Conservation (phyloP, 1,139 yeast species). For the Geotrichum armillariae region DNA sequence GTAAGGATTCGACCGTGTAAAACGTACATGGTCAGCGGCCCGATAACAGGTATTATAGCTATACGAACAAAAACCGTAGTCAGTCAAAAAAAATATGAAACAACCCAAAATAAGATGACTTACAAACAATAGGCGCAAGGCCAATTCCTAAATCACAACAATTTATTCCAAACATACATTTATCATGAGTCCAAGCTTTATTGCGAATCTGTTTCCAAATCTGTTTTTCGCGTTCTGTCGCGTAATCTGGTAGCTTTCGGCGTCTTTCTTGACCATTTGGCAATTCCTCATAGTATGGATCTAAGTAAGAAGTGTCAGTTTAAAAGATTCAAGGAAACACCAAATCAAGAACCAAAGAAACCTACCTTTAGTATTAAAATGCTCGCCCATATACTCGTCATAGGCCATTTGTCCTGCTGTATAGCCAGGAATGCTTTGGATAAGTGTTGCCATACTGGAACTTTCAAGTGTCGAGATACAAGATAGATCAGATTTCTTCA, state of each 20-base stretch:
- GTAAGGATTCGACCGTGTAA: slow-evolving; percentile 67
- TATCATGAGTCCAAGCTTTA: slow-evolving; percentile 84
- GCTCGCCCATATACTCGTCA: slow-evolving; percentile 65
- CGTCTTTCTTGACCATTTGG: slow-evolving; percentile 52
- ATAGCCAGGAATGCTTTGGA: slow-evolving; percentile 60
- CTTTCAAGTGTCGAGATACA: no score
- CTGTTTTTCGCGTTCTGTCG: slow-evolving; percentile 61
- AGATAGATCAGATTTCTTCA: no score
- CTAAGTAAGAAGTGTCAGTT: no score
- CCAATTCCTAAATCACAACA: slow-evolving; percentile 68
- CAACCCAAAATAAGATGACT: slow-evolving; percentile 15
- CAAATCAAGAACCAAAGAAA: slow-evolving; percentile 2
- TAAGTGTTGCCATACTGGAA: slow-evolving; percentile 21
- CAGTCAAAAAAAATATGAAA: slow-evolving; percentile 24
- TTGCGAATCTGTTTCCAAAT: slow-evolving; percentile 71
- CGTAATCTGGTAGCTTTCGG: slow-evolving; percentile 57
- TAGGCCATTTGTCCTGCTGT: slow-evolving; percentile 54
- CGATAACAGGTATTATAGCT: slow-evolving; percentile 65
- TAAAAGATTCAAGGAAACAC: no score
- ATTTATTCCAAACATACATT: slow-evolving; percentile 62
- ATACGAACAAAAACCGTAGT: slow-evolving; percentile 41
- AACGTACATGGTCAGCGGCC: slow-evolving; percentile 77
- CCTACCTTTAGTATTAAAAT: slow-evolving; percentile 51
- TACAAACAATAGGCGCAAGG: slow-evolving; percentile 51
- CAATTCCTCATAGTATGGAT: slow-evolving; percentile 64